Percentiles rank a stretch among this genome's conserved stretches.
Conservation (phyloP, 179 eudicot genomes). For the Actinidia chinensis region DNA sequence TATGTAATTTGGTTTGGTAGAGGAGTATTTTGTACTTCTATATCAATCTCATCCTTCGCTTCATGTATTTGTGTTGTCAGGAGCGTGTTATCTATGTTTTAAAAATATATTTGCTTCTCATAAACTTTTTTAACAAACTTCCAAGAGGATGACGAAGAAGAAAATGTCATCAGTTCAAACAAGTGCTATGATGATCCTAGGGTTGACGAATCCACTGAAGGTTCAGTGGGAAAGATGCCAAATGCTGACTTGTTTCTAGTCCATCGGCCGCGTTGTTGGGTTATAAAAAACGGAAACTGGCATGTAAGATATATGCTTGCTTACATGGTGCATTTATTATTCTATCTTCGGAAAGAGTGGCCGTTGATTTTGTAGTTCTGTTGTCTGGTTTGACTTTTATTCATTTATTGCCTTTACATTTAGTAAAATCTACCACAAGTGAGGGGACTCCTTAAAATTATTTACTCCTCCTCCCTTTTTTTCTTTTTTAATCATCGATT, state of each 20-base stretch:
- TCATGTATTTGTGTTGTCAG: neutral
- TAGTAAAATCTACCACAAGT: no score
- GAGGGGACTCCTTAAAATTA: no score
- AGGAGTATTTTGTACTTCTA: neutral
- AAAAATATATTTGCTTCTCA: neutral
- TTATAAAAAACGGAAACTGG: constrained; percentile 92
- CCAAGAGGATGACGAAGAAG: constrained; percentile 88
- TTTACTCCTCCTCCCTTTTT: no score
- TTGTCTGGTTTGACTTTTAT: no score
- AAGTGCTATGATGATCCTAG: constrained; percentile 93
- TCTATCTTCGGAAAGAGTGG: no score
- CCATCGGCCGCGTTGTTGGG: constrained; percentile 96
- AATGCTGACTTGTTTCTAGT: constrained; percentile 46
- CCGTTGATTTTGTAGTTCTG: no score
- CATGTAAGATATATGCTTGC: constrained; percentile 65
- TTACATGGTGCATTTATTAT: neutral
- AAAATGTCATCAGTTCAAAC: constrained; percentile 71
- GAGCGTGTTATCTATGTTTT: neutral
- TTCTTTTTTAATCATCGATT: no score
- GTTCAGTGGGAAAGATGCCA: constrained; percentile 41
- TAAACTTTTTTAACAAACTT: constrained; percentile 19
- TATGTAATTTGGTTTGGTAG: neutral
- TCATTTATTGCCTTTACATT: no score
- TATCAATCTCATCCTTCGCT: neutral
- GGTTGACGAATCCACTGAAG: constrained; percentile 38